These are phyloP conservation scores for Penicillium riverlandense DNA, from an alignment of 495 filamentous ascomycete genomes.

Conservation along the genomic window DNA sequence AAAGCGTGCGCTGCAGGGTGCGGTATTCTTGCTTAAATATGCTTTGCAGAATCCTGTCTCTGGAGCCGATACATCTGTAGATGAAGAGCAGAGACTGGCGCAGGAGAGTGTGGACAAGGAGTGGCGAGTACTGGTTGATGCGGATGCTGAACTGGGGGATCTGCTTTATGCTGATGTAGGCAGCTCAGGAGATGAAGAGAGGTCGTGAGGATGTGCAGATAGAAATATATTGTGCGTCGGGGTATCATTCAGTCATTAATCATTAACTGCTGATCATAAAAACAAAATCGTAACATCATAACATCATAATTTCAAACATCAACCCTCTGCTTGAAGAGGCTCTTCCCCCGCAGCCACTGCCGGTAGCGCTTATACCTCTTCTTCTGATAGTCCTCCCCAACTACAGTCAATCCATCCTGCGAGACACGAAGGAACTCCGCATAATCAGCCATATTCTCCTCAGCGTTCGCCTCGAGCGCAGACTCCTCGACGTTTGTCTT, in stretches of 20 bases:
- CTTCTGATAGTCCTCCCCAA: slow-evolving; percentile 73
- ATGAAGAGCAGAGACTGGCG: slow-evolving; percentile 13
- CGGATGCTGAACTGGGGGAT: slow-evolving; percentile 24
- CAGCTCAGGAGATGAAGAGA: no score
- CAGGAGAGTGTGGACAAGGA: slow-evolving; percentile 24
- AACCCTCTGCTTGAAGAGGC: slow-evolving; percentile 83
- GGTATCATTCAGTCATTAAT: not conserved
- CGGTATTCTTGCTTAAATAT: slow-evolving; percentile 29
- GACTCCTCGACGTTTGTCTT: slow-evolving; percentile 34
- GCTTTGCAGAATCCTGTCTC: slow-evolving; percentile 23
- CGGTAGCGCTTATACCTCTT: slow-evolving; percentile 94
- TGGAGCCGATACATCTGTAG: slow-evolving; percentile 1
- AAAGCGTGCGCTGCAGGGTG: slow-evolving; percentile 39
- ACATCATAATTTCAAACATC: slow-evolving; percentile 37
- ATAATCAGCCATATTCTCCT: slow-evolving; percentile 70
- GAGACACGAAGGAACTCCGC: slow-evolving; percentile 64
- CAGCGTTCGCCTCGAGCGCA: slow-evolving; percentile 32
- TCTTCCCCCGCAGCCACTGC: slow-evolving; percentile 90
- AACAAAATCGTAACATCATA: no score
- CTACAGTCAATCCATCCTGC: slow-evolving; percentile 83
- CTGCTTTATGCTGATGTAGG: slow-evolving; percentile 17
- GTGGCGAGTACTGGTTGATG: slow-evolving; percentile 26
- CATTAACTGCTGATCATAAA: not conserved
- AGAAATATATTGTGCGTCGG: not conserved
- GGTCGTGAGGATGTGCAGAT: no score